Base-by-base conservation (phyloP, 2,329 filamentous ascomycete species). In the Knoxdaviesia proteae region DNA sequence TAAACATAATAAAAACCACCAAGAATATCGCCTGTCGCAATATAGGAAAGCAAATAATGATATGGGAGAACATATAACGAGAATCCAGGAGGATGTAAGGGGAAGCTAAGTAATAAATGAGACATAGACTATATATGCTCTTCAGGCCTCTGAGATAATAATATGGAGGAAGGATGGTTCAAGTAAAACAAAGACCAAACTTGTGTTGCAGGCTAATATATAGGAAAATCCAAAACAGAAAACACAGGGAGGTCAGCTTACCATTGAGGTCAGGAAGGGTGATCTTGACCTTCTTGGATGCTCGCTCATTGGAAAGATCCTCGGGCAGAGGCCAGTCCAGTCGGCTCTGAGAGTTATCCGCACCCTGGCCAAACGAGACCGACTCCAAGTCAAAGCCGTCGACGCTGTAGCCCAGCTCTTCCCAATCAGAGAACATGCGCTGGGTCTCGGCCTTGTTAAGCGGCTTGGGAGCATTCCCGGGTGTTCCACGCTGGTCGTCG, bases 221-320 rank as follows among this genome's bases (percentile, higher is more conserved):
- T 20, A 3, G 20, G 20, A 20, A 20, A 2, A 2, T 20, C 20
- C 20, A 20, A 20, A 20, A 20, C 20, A 20, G 20, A 20, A 20
- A 20, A 20, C 20, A 20, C 20, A 30, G 11, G n/a, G 11, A 31
- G n/a, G 1, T 7, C 31, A 42, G 50, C 65, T 55, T 54, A 70
- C 67, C 65, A 55, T 77, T 75, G 47, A 80, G 61, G 52, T 84
- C 79, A 2, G 83, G 80, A 46, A 90, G 66, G 30, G 68, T 68
- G 34, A 90, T 77, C 43, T 64, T 67, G 53, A 66, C 79, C n/a
- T 57, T 57, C 5, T 61, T 59, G 39, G 66, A 55, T 10, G 63
- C 58, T 39, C 72, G 67, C 50, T 82, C 77, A 41, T 60, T 60
- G 6, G 55, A 58, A 33, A 80, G 54, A 43, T 84, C 74, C 7